Evolutionary conservation across 2,329 filamentous ascomycete genomes (phyloP).

Genomic region (Podosphaera leucotricha): DNA sequence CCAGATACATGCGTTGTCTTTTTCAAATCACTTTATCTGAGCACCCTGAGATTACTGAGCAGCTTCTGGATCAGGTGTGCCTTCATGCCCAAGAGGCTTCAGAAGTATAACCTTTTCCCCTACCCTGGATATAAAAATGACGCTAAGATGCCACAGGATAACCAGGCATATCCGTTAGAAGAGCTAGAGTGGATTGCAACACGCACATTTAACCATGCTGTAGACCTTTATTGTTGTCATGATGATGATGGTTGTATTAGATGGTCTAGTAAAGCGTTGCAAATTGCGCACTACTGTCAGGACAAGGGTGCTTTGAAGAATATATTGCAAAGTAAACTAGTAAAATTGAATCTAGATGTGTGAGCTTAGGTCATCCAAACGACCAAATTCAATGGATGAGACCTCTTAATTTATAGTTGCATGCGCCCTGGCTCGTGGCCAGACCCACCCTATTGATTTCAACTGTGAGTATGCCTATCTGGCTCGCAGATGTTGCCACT

Average conservation of each 20-base stretch:
- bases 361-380: not conserved
- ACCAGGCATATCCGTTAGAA: slow-evolving; percentile 31
- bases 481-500: too few relatives aligned
- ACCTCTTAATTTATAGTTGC: not conserved
- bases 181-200: slow-evolving; percentile 60
- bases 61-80: slow-evolving; percentile 39
- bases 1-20: slow-evolving; percentile 57
- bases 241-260: slow-evolving; percentile 29
- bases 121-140: not conserved
- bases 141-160: slow-evolving; percentile 14
- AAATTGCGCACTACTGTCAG: slow-evolving; percentile 12
- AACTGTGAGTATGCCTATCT: too few relatives aligned
- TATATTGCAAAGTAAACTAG: slow-evolving; percentile 11
- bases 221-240: slow-evolving; percentile 36
- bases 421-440: not conserved
- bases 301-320: slow-evolving; percentile 13
- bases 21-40: slow-evolving; percentile 41
- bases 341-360: slow-evolving; percentile 11
- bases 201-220: slow-evolving; percentile 42
- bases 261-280: slow-evolving; percentile 16
- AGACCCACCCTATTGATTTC: not conserved
- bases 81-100: slow-evolving; percentile 26
- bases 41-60: slow-evolving; percentile 26
- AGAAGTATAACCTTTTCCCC: slow-evolving; percentile 18
- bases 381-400: not conserved